Base-by-base conservation (phyloP, 208 protist species). In the Angomonas ambiguus region DNA sequence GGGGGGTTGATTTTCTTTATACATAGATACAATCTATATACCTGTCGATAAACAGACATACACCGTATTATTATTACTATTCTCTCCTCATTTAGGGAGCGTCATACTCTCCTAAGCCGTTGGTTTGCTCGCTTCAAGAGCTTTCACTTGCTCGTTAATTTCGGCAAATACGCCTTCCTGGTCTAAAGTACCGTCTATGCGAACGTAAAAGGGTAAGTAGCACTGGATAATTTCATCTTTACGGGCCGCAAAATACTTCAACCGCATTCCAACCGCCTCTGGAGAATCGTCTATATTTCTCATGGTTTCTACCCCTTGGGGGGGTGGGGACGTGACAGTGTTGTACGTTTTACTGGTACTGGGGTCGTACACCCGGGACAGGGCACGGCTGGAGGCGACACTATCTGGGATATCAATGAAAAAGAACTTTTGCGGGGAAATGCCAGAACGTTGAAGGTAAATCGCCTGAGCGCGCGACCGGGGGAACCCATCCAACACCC, bases 401-500 rank as follows among this genome's bases (percentile, higher is more conserved):
- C 60, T 58, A 22, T 71, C 72, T 0, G 77, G 64, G 1, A 88
- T 71, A 66, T 92, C 76, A 34, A 94, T 76, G 59, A 83, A 71
- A 56, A 96, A 74, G 58, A 94, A 75, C 11, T 65, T 68, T 51
- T 91, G 76, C 1, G 88, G 86, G n/a, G 78, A 86, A 18, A 93
- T 71, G 0, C 84, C 81, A 3, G 74, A 71, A 22, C 69, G 57
- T 66, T 93, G 91, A 38, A 96, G 80, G 61, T 80, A 88, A 20
- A 93, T 84, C 18, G 85, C 83, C 56, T 93, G 77, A 0, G 85
- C 81, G 8, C 87, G 83, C 0, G 77, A 90, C 27, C 73, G 72
- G 0, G 92, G 92, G 45, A 93, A 93, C 3, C 88, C 90, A 69
- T 94, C 87, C 24, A 95, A 76, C 28, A 97, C 72, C 85, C 87